Evolutionary conservation across 768 basidiomycete genomes (phyloP).

Genomic region (Amanita subjunquillea): DNA sequence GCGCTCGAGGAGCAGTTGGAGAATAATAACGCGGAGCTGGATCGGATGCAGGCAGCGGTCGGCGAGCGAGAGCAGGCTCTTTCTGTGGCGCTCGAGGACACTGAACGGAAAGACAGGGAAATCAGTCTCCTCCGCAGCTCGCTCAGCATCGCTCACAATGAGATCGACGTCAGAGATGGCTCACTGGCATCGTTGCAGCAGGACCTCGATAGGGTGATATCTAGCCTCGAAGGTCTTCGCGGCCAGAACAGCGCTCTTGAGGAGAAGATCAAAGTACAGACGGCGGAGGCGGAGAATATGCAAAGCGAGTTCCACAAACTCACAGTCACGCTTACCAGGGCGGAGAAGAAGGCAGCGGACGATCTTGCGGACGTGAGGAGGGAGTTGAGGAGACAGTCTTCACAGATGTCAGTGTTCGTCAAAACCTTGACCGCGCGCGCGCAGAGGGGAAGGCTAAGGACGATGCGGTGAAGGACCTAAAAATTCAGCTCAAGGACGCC

Average conservation of each 20-base stretch:
- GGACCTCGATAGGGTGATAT: slow-evolving; percentile 1
- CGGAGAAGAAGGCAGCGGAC: slow-evolving; percentile 6
- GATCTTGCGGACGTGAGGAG: neutral
- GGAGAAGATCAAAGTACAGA: slow-evolving; percentile 1
- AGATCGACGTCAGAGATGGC: neutral
- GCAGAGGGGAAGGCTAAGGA: slow-evolving; percentile 10
- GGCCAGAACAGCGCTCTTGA: slow-evolving; percentile 4
- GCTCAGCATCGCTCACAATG: neutral
- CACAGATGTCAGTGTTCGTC: slow-evolving; percentile 11
- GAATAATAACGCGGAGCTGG: neutral
- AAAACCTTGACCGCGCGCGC: slow-evolving; percentile 8
- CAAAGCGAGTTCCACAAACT: neutral
- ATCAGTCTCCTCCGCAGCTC: neutral
- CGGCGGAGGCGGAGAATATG: slow-evolving; percentile 2
- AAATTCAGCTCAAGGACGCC: neutral
- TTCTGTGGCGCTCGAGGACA: slow-evolving; percentile 1
- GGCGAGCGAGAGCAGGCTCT: slow-evolving; percentile 8
- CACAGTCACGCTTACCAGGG: neutral
- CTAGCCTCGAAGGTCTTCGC: neutral
- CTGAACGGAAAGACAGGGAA: neutral
- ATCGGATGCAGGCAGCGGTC: neutral
- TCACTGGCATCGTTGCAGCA: neutral
- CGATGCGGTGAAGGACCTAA: slow-evolving; percentile 7
- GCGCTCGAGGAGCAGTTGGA: slow-evolving; percentile 1
- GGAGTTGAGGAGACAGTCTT: slow-evolving; percentile 3